Evolutionary conservation across 257 asterid species (phyloP).

Genomic region (Leonotis leonurus): DNA sequence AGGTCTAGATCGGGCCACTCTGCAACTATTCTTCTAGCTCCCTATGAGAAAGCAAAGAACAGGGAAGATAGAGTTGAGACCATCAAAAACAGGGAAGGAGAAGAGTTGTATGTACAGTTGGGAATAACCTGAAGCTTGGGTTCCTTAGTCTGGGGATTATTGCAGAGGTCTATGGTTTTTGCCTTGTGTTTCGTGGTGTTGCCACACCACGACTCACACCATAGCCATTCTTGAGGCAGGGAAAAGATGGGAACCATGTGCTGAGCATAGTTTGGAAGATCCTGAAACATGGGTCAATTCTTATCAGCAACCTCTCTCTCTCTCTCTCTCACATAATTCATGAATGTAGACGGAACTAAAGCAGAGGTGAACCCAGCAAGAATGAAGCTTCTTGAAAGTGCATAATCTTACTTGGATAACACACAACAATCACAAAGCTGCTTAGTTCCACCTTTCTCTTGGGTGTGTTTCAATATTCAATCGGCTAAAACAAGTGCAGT

Average conservation of each 20-base stretch:
- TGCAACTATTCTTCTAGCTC: constrained; percentile 86
- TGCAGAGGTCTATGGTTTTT: constrained; percentile 95
- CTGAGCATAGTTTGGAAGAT: constrained; percentile 98
- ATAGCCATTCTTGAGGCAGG: constrained; percentile 98
- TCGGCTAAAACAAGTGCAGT: neutral
- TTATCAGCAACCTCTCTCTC: constrained; percentile 12
- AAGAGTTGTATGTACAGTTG: neutral
- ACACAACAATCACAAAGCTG: neutral
- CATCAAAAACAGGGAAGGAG: neutral
- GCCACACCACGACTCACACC: constrained; percentile 99
- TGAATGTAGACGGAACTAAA: neutral
- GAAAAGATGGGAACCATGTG: constrained; percentile 94
- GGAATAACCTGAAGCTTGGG: constrained; percentile 89
- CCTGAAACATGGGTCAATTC: constrained; percentile 41
- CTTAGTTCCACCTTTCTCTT: neutral
- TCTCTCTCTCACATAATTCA: neutral
- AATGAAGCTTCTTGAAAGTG: neutral
- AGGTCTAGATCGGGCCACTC: constrained; percentile 98
- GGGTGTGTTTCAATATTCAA: neutral
- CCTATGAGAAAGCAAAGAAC: constrained; percentile 35
- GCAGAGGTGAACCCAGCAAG: neutral
- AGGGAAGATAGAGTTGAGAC: neutral
- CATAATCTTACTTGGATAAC: neutral
- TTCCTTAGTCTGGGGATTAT: constrained; percentile 98
- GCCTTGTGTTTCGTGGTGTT: constrained; percentile 80